A percentile compares a stretch with the other conserved stretches of the same genome.
Conservation (phyloP, 768 basidiomycete genomes). For the Nevesoporus exiguus region DNA sequence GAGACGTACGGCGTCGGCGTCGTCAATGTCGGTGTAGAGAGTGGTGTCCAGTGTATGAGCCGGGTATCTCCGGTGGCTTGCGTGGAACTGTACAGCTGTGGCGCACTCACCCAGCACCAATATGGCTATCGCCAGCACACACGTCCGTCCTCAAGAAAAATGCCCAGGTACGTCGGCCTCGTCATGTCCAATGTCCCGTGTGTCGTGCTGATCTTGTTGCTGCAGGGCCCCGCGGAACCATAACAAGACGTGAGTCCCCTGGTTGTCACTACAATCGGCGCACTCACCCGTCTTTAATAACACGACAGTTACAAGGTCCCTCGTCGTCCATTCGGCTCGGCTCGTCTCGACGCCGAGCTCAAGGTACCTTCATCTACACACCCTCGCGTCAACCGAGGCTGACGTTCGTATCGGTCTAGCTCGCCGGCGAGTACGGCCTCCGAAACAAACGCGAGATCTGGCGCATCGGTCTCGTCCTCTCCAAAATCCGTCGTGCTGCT, state of each 20-base stretch:
- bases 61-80: constrained; percentile 69
- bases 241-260: constrained; percentile 90
- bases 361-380: constrained; percentile 55
- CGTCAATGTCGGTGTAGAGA: constrained; percentile 51
- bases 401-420: constrained; percentile 45
- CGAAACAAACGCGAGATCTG: constrained; percentile 99
- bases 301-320: constrained; percentile 94
- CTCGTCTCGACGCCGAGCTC: constrained; percentile 98
- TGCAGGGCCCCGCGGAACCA: constrained; percentile 87
- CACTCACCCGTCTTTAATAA: constrained; percentile 56
- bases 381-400: not conserved
- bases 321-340: constrained; percentile 93
- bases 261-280: constrained; percentile 66
- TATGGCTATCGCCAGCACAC: constrained; percentile 22
- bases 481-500: constrained; percentile 99
- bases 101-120: constrained; percentile 31
- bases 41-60: constrained; percentile 22
- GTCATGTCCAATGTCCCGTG: constrained; percentile 1
- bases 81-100: constrained; percentile 63
- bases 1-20: constrained; percentile 44
- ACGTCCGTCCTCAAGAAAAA: constrained; percentile 59
- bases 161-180: constrained; percentile 77
- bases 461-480: constrained; percentile 97
- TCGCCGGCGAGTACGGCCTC: constrained; percentile 99
- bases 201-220: constrained; percentile 26